These are phyloP conservation scores for Magnaporthiopsis rhizophila DNA, from an alignment of 2,329 filamentous ascomycete genomes.

Conservation along the genomic window DNA sequence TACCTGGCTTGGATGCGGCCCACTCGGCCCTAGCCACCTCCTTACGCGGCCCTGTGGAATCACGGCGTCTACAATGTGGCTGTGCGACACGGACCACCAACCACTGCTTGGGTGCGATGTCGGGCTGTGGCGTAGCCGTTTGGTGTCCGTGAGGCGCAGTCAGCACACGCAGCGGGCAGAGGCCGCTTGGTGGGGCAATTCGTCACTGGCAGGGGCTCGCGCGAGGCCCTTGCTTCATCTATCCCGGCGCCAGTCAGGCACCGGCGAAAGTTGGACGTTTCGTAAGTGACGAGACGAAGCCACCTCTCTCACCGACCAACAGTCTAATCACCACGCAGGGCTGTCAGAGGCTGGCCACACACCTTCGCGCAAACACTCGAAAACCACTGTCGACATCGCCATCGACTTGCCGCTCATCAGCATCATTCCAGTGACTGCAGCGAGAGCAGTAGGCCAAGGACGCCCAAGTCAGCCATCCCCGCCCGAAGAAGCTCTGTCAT, in stretches of 20 bases:
- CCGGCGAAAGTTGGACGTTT: slow-evolving; percentile 9
- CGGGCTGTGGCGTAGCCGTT: background rate
- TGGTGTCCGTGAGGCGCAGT: background rate
- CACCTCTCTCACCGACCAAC: background rate
- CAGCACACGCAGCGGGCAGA: background rate
- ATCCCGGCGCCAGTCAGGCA: slow-evolving; percentile 9
- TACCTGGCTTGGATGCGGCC: no score
- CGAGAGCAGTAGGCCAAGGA: background rate
- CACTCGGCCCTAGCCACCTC: background rate
- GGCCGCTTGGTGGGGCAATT: slow-evolving; percentile 8
- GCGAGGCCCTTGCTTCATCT: slow-evolving; percentile 1
- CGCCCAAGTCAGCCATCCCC: background rate
- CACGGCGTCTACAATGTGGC: background rate
- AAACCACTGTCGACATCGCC: background rate
- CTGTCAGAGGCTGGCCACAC: background rate
- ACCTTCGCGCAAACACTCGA: background rate
- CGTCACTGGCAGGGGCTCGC: slow-evolving; percentile 7
- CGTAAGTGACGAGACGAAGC: slow-evolving; percentile 10
- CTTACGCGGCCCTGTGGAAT: background rate
- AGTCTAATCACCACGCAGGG: background rate
- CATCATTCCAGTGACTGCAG: background rate
- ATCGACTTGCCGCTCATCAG: background rate
- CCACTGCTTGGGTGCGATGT: background rate
- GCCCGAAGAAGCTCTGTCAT: background rate
- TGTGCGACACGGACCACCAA: background rate